phyloP scores from a whole-genome alignment of 495 filamentous ascomycete species.

The Endocarpon pusillum region DNA sequence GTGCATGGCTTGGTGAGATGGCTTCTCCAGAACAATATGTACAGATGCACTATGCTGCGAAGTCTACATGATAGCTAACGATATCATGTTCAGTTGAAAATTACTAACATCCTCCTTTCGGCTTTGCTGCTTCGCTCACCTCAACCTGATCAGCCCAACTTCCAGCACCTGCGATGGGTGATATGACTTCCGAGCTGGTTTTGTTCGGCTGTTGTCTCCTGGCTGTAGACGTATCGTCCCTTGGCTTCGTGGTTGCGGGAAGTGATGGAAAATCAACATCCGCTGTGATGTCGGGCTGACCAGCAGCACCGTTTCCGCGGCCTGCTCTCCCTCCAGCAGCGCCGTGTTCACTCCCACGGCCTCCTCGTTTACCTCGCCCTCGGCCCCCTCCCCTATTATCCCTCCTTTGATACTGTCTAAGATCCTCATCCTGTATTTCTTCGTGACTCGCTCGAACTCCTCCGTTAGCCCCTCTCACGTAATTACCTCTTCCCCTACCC shows the following conservation, averaged over 20 bases:
- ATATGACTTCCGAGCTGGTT: neutral
- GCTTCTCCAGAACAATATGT: no score
- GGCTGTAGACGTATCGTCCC: neutral
- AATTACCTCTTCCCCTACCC: constrained; percentile 25
- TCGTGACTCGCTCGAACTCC: constrained; percentile 22
- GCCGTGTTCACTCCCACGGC: constrained; percentile 10
- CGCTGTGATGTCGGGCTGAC: constrained; percentile 1
- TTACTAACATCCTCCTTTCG: no score
- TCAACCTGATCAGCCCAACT: constrained; percentile 28
- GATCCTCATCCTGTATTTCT: constrained; percentile 2
- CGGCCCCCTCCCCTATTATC: constrained; percentile 4
- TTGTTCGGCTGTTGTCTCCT: neutral
- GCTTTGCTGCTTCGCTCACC: no score
- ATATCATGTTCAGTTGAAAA: no score
- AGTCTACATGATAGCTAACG: no score
- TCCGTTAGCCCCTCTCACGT: constrained; percentile 40
- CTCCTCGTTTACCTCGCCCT: constrained; percentile 6
- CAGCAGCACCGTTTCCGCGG: neutral
- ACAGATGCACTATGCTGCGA: no score
- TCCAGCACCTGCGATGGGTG: constrained; percentile 13
- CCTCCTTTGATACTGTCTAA: constrained; percentile 8
- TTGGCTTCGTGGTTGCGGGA: neutral
- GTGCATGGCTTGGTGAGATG: no score
- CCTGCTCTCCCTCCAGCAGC: neutral
- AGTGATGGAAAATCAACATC: constrained; percentile 6